A percentile compares a stretch with the other conserved stretches of the same genome.
These are phyloP conservation scores for Nicotiana otophora DNA, from an alignment of 257 asterid species.

Conservation along the genomic window DNA sequence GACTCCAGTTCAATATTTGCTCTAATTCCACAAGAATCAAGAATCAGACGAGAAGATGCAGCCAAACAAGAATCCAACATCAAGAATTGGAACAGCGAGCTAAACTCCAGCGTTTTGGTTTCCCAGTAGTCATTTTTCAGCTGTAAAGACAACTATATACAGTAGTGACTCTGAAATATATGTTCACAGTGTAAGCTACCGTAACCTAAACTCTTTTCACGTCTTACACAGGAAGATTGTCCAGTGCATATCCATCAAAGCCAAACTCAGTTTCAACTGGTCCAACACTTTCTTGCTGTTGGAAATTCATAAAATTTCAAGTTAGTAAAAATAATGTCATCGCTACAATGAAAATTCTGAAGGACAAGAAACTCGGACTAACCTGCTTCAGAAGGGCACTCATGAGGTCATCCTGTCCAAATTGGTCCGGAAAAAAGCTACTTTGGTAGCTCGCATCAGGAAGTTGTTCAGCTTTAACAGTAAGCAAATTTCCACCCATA, in stretches of 20 bases:
- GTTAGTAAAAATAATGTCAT: neutral
- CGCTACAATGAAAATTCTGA: neutral
- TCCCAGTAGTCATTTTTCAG: constrained; percentile 18
- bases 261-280: constrained; percentile 61
- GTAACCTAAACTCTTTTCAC: neutral
- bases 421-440: constrained; percentile 35
- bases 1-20: neutral
- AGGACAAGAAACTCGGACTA: neutral
- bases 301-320: neutral
- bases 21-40: constrained; percentile 3
- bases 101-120: neutral
- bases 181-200: constrained; percentile 5
- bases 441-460: constrained; percentile 41
- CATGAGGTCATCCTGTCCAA: constrained; percentile 83
- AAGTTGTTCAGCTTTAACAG: constrained; percentile 47
- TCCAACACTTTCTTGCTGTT: constrained; percentile 60
- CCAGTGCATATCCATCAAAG: constrained; percentile 57
- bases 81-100: constrained; percentile 1
- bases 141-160: constrained; percentile 38
- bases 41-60: neutral
- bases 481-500: constrained; percentile 29
- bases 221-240: constrained; percentile 59
- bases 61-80: neutral
- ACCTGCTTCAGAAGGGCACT: constrained; percentile 71
- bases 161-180: constrained; percentile 18